Conservation (phyloP, 2,329 filamentous ascomycete species). For the Claviceps sp. region DNA sequence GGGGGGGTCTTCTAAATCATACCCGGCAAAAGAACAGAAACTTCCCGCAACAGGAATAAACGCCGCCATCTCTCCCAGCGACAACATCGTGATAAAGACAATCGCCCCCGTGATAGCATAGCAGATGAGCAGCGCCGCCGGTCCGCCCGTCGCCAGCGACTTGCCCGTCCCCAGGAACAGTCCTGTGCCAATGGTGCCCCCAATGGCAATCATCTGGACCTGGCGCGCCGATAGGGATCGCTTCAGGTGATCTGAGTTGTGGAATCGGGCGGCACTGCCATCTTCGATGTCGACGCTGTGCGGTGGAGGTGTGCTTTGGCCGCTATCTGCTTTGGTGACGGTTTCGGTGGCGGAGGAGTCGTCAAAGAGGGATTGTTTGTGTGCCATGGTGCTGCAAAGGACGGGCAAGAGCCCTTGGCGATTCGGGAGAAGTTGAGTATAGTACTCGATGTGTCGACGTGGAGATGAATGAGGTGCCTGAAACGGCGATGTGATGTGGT, state of each 20-base stretch:
- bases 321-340: background rate
- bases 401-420: too few relatives aligned
- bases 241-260: constrained; percentile 23
- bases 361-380: background rate
- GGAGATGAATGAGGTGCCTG: too few relatives aligned
- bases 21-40: constrained; percentile 36
- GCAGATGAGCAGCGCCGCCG: constrained; percentile 40
- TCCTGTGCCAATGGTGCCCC: constrained; percentile 46
- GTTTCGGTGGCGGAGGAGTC: background rate
- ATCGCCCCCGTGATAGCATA: constrained; percentile 44
- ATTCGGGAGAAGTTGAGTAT: too few relatives aligned
- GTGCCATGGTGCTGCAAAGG: background rate
- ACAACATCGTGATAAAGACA: constrained; percentile 45
- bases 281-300: background rate
- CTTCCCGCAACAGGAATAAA: constrained; percentile 38
- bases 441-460: too few relatives aligned
- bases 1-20: constrained; percentile 6
- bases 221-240: constrained; percentile 47
- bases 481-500: too few relatives aligned
- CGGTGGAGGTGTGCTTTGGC: background rate
- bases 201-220: constrained; percentile 55
- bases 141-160: constrained; percentile 44
- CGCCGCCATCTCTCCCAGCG: constrained; percentile 47
- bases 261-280: background rate
- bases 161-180: constrained; percentile 50